Evolutionary conservation across 2,329 filamentous ascomycete genomes (phyloP).

Genomic region (Colletotrichum echinochloae): DNA sequence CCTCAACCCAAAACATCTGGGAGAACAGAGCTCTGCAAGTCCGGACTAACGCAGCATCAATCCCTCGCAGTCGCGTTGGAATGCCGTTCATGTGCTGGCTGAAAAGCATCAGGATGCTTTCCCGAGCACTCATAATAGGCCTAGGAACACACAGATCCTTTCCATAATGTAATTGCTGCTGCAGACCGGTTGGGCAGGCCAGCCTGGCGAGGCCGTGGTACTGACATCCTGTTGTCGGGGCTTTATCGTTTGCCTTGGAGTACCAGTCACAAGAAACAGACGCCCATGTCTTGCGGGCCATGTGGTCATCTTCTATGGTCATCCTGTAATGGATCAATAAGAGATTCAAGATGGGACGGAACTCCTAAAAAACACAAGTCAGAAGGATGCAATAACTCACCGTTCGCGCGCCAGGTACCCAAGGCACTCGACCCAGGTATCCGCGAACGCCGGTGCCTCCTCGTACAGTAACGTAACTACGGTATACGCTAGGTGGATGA

Average conservation of each 20-base stretch:
- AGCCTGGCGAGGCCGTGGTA: slow-evolving; percentile 91
- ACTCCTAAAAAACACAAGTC: too few relatives aligned
- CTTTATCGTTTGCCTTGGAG: slow-evolving; percentile 80
- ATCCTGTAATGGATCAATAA: slow-evolving; percentile 66
- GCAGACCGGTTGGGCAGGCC: slow-evolving; percentile 74
- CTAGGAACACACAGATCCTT: slow-evolving; percentile 77
- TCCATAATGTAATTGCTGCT: slow-evolving; percentile 79
- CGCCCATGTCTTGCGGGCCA: slow-evolving; percentile 84
- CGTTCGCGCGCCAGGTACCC: too few relatives aligned
- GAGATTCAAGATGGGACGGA: too few relatives aligned
- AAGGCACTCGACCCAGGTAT: too few relatives aligned
- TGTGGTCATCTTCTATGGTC: slow-evolving; percentile 87
- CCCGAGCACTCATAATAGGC: slow-evolving; percentile 76
- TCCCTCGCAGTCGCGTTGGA: not conserved
- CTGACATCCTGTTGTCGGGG: slow-evolving; percentile 79
- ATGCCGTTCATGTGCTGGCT: slow-evolving; percentile 61
- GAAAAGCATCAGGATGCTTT: slow-evolving; percentile 78
- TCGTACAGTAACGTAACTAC: too few relatives aligned
- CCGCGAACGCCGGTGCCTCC: too few relatives aligned
- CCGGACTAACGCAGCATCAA: slow-evolving; percentile 8
- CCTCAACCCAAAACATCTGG: not conserved
- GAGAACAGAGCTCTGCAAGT: slow-evolving; percentile 25
- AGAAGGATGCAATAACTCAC: too few relatives aligned
- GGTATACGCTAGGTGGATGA: too few relatives aligned
- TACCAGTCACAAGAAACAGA: slow-evolving; percentile 87